Base-by-base conservation (phyloP, 352 stramenopile species). In the Globisporangium okanoganense region DNA sequence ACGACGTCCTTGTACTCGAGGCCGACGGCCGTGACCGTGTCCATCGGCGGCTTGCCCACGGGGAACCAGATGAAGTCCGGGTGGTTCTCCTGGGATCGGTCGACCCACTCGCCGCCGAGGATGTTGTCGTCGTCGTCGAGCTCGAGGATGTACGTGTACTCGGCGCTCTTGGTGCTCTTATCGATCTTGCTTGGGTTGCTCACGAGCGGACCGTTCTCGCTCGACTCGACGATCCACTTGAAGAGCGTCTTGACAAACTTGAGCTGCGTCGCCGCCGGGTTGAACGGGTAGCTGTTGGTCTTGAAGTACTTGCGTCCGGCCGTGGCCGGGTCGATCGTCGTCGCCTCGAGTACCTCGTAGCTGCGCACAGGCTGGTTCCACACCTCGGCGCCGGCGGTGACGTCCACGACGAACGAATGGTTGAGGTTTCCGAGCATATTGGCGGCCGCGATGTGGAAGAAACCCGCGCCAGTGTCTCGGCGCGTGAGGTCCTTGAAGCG, bases 51-150 rank as follows among this genome's bases (percentile, higher is more conserved):
- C 38, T 74, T 76, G 47, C 24, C 66, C 7, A 72, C 65, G 13
- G 76, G 69, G n/a, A 92, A 75, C 82, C 82, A 92, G 2, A 90
- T 40, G 55, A 92, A 92, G 47, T 92, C 82, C 1, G 78, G 75
- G 62, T 92, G 82, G 50, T 80, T 75, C 5, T 56, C 69, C 12
- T 72, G 69, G 3, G 78, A 87, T 3, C 58, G 67, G n/a, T 59
- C 61, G 22, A 90, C 31, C 81, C 81, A 90, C 61, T 90, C 81
- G 7, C 81, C 81, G 52, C 81, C 81, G 14, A 88, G 67, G 64
- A 90, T 85, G 58, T 86, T 70, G 36, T 79, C 71, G 2, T 67
- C 61, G 12, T 72, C 69, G 54, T 91, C 72, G 36, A 80, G 75
- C 65, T 90, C 81, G 14, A 90, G 71, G 6, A 86, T 36, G 61